Conservation (phyloP, 2,329 filamentous ascomycete genomes). For the Claviceps quebecensis region DNA sequence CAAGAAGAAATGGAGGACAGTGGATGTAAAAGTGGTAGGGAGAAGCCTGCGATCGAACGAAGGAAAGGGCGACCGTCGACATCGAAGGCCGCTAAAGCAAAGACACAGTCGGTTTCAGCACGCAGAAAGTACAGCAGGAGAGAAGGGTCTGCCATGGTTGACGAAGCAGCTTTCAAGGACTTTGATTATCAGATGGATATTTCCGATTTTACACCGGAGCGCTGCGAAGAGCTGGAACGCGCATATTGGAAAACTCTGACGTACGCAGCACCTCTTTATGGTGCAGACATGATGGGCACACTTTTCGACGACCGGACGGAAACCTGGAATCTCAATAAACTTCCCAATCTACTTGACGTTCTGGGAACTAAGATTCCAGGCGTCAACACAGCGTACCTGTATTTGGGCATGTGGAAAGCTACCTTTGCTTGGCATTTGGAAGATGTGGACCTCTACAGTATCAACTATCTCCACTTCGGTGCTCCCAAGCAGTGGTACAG, state of each 20-base stretch:
- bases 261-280: constrained; percentile 88
- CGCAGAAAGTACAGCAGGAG: constrained; percentile 74
- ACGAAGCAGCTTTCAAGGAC: constrained; percentile 78
- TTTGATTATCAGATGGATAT: constrained; percentile 85
- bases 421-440: constrained; percentile 99
- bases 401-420: constrained; percentile 98
- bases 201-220: constrained; percentile 77
- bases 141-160: constrained; percentile 64
- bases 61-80: constrained; percentile 31
- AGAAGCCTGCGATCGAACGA: constrained; percentile 24
- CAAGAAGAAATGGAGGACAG: constrained; percentile 28
- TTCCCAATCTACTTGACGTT: constrained; percentile 86
- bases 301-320: constrained; percentile 78
- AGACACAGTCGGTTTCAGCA: constrained; percentile 66
- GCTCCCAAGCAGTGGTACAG: constrained; percentile 99
- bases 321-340: constrained; percentile 85
- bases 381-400: constrained; percentile 95
- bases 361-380: constrained; percentile 91
- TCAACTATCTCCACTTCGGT: constrained; percentile 98
- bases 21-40: constrained; percentile 24
- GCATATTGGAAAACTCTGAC: constrained; percentile 96
- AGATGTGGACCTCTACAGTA: constrained; percentile 97
- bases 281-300: constrained; percentile 90
- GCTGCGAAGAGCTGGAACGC: constrained; percentile 87
- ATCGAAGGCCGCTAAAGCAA: constrained; percentile 36